A percentile compares a stretch with the other conserved stretches of the same genome.
Evolutionary conservation across 352 stramenopile species (phyloP).

Genomic region (Globisporangium heterothallicum): DNA sequence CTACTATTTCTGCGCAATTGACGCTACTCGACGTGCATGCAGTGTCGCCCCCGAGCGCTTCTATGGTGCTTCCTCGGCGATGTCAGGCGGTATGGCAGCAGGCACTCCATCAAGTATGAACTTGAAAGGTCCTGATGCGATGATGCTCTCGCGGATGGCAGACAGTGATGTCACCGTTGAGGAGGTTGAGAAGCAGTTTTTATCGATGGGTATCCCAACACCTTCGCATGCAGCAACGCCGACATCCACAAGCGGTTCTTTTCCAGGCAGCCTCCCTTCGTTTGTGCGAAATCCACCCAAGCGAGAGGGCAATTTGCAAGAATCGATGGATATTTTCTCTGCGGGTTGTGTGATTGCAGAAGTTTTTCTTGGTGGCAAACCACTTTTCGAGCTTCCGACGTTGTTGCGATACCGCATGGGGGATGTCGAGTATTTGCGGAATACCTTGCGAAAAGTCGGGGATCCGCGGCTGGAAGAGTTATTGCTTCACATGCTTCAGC

Average conservation of each 20-base stretch:
- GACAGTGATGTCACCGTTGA: slow-evolving; percentile 66
- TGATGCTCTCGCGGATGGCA: slow-evolving; percentile 66
- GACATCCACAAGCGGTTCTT: slow-evolving; percentile 12
- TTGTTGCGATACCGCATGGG: slow-evolving; percentile 85
- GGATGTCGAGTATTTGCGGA: slow-evolving; percentile 59
- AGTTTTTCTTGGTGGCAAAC: slow-evolving; percentile 93
- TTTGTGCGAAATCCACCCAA: slow-evolving; percentile 24
- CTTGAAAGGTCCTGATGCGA: slow-evolving; percentile 46
- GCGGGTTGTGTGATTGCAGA: slow-evolving; percentile 97
- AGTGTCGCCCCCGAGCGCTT: slow-evolving; percentile 93
- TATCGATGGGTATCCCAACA: slow-evolving; percentile 40
- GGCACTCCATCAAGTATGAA: slow-evolving; percentile 17
- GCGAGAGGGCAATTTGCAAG: slow-evolving; percentile 56
- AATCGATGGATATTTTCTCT: slow-evolving; percentile 98
- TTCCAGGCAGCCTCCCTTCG: slow-evolving; percentile 12
- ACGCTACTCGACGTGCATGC: slow-evolving; percentile 86
- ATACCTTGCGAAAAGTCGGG: slow-evolving; percentile 91
- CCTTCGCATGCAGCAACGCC: slow-evolving; percentile 23
- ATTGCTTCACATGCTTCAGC: slow-evolving; percentile 92
- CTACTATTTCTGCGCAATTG: slow-evolving; percentile 91
- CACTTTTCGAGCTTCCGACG: slow-evolving; percentile 92
- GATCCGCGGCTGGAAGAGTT: slow-evolving; percentile 85
- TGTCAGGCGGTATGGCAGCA: slow-evolving; percentile 7
- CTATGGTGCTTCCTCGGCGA: slow-evolving; percentile 32
- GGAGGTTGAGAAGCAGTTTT: slow-evolving; percentile 71